Evolutionary conservation across 2,329 filamentous ascomycete species (phyloP), one percentile per base, ranked within the genome.

Genomic region (Drechslera avenae): DNA sequence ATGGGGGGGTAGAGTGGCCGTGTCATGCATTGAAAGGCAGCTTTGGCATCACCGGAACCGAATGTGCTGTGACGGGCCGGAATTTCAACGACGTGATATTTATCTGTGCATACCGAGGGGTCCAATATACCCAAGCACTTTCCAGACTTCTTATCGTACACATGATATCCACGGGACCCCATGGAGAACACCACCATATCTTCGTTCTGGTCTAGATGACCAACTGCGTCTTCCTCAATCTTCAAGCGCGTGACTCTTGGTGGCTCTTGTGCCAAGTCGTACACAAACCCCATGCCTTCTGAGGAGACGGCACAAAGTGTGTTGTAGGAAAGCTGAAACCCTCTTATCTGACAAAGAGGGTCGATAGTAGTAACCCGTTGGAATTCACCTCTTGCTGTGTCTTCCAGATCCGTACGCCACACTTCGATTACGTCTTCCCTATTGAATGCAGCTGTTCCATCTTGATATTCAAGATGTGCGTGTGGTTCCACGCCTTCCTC

Each of bases 271-370:
- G 41, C 42, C 44, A 52, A 42, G n/a, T 52, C 44, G 14, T 52
- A 52, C 1, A 52, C 49, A 12, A 52, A 52, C 12, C 49, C 49
- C 16, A 48, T 37, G 7, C 49, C 49, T 17, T 52, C 49, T 21
- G 42, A 32, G 13, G 49, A 39, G 17, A 52, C 49, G 16, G 48
- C 49, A 1, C 42, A 44, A 10, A 52, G 12, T 9, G 49, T 47
- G 43, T 44, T 42, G 7, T 52, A 52, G 9, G 49, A 52, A 8
- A 52, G 49, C 33, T 52, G 49, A 7, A 52, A 52, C n/a, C 49
- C 49, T 42, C 49, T 48, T 13, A 44, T 52, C 5, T 52, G 43
- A 7, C 43, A 52, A 18, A 37, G 26, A 13, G 47, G 49, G 17
- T 52, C 44, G 7, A 52, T 14, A 2, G 42, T 33, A 28, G 43